phyloP scores from a whole-genome alignment of 2,329 filamentous ascomycete genomes.

The Anthostomella pinea region DNA sequence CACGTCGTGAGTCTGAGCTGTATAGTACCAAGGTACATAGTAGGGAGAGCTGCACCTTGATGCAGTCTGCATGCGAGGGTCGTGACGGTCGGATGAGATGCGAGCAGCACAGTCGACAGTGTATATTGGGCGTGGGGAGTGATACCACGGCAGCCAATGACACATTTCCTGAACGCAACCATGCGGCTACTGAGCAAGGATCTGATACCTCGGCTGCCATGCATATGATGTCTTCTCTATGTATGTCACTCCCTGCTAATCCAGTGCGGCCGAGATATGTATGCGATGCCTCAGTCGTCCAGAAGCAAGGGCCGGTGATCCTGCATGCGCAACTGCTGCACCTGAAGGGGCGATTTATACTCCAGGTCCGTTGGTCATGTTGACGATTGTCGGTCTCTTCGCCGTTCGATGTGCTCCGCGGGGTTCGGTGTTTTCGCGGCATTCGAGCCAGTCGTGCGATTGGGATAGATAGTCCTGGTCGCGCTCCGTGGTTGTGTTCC shows the following conservation, averaged over 20 bases:
- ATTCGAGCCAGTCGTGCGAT: background rate
- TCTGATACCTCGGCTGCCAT: constrained; percentile 28
- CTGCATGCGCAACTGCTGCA: constrained; percentile 5
- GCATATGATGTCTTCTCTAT: constrained; percentile 21
- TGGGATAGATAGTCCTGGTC: no score
- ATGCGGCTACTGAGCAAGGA: constrained; percentile 30
- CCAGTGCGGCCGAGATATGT: constrained; percentile 8
- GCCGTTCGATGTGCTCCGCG: no score
- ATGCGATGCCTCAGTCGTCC: constrained; percentile 2
- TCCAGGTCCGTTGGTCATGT: background rate
- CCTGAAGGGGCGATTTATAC: background rate
- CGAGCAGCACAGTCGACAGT: constrained; percentile 17
- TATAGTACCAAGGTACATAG: no score
- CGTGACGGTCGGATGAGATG: constrained; percentile 17
- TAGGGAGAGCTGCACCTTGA: no score
- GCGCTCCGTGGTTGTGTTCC: no score
- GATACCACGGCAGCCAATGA: constrained; percentile 30
- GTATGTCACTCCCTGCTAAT: constrained; percentile 8
- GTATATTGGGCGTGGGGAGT: constrained; percentile 27
- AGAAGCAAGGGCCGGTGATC: constrained; percentile 1
- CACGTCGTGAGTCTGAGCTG: no score
- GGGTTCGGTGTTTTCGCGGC: background rate
- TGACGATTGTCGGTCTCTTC: background rate
- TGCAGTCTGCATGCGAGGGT: constrained; percentile 14
- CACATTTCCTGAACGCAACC: constrained; percentile 20